Evolutionary conservation across 163 green algal species (phyloP), one percentile per base, ranked within the genome.

Genomic region (Trebouxia gelatinosa): DNA sequence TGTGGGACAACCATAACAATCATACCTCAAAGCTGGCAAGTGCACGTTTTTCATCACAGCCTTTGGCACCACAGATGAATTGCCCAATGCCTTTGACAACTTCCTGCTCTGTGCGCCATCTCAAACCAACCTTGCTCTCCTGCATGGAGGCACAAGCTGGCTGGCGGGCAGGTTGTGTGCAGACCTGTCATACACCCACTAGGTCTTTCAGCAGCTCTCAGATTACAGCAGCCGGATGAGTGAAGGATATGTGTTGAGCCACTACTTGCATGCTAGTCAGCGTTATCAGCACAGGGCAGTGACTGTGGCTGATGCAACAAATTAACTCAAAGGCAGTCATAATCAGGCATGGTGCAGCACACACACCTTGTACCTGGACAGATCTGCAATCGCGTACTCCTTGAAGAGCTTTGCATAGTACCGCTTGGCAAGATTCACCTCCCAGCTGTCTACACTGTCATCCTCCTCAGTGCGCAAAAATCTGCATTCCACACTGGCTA

Each of bases 341-440:
- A n/a, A n/a, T n/a, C n/a, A n/a, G n/a, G n/a, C n/a, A n/a, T n/a
- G n/a, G n/a, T n/a, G n/a, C n/a, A n/a, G n/a, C n/a, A n/a, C n/a
- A n/a, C n/a, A 34, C 54, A 85, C 82, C 78, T 83, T 82, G 79
- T 88, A 83, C 7, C 84, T 71, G 5, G 79, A 88, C 9, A 95
- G 82, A 82, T 97, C 93, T 28, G 87, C 92, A n/a, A 97, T 91
- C 74, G 81, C 88, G 68, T 95, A 97, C 81, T 97, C 93, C 61
- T 89, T 90, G 86, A 93, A 97, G 6, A 97, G 85, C 61, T 89
- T 86, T 58, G 86, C 80, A 70, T 97, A 97, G 84, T 97, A 97
- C 0, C 80, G 81, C 59, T 88, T 88, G 7, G 91, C 91, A 65
- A 97, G 81, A 0, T 83, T 76, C 39, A 87, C 87, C 62, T 89